Conservation (phyloP, 331 rosid species). For the Cydonia oblonga region DNA sequence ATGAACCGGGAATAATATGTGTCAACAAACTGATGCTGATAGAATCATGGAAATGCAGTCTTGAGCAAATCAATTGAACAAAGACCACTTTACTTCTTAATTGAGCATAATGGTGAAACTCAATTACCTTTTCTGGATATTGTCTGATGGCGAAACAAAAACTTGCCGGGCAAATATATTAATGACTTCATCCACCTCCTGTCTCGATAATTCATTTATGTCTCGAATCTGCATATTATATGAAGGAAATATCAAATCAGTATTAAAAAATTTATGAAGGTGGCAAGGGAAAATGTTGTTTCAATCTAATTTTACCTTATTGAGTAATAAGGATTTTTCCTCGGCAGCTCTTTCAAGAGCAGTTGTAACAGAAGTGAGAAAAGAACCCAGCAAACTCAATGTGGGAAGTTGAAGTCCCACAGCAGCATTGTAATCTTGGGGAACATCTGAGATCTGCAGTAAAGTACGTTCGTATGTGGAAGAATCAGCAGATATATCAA, state of each 20-base stretch:
- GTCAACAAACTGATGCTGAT: not conserved
- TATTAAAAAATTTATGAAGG: not conserved
- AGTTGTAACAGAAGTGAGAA: constrained; percentile 51
- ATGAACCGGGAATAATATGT: not conserved
- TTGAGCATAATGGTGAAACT: not conserved
- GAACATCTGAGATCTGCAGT: constrained; percentile 42
- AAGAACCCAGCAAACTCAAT: constrained; percentile 52
- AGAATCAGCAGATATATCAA: not conserved
- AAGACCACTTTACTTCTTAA: not conserved
- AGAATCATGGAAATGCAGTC: not conserved
- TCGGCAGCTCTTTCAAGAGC: constrained; percentile 85
- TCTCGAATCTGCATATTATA: constrained; percentile 56
- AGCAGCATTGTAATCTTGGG: constrained; percentile 42
- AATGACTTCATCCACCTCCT: constrained; percentile 87
- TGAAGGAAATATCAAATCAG: not conserved
- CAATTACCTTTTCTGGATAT: constrained; percentile 64
- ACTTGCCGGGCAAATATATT: constrained; percentile 49
- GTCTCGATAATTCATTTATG: constrained; percentile 83
- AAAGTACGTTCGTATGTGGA: not conserved
- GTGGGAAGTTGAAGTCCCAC: constrained; percentile 59
- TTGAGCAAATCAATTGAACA: not conserved
- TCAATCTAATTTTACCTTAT: constrained; percentile 42
- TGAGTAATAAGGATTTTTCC: constrained; percentile 64
- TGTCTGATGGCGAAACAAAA: constrained; percentile 56
- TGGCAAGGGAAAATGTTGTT: not conserved